phyloP scores from a whole-genome alignment of 352 stramenopile species.

The Hyaloperonospora brassicae region DNA sequence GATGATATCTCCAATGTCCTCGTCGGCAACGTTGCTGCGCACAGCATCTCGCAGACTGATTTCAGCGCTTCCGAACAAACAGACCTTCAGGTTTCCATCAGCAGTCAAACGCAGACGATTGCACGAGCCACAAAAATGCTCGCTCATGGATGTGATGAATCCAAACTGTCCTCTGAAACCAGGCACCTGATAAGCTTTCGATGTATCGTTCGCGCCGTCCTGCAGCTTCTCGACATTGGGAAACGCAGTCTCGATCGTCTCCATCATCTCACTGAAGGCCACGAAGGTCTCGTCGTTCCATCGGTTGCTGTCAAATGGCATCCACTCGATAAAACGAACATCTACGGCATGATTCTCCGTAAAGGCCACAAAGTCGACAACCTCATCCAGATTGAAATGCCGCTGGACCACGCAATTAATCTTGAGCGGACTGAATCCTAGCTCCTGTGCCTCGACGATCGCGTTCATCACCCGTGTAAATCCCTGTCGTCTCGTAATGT shows the following conservation, averaged over 20 bases:
- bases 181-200: conserved; percentile 87
- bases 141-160: conserved; percentile 97
- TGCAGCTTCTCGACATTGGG: conserved; percentile 42
- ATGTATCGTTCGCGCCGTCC: conserved; percentile 90
- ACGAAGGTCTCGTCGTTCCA: conserved; percentile 93
- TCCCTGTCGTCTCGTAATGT: conserved; percentile 89
- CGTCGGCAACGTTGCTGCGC: conserved; percentile 61
- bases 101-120: conserved; percentile 95
- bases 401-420: conserved; percentile 98
- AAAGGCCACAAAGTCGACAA: conserved; percentile 92
- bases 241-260: conserved; percentile 35
- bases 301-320: conserved; percentile 97
- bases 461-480: conserved; percentile 78
- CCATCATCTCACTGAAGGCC: conserved; percentile 90
- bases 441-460: conserved; percentile 61
- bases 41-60: conserved; percentile 90
- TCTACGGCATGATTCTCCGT: conserved; percentile 82
- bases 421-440: conserved; percentile 81
- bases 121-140: conserved; percentile 96
- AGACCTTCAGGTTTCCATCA: conserved; percentile 94
- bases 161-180: conserved; percentile 74
- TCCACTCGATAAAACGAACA: conserved; percentile 99
- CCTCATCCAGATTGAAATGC: conserved; percentile 91
- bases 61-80: conserved; percentile 93
- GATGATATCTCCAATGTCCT: conserved; percentile 86